Evolutionary conservation across 2,329 filamentous ascomycete genomes (phyloP), one percentile per base, ranked within the genome.

Genomic region (Ophiosphaerella korrae): DNA sequence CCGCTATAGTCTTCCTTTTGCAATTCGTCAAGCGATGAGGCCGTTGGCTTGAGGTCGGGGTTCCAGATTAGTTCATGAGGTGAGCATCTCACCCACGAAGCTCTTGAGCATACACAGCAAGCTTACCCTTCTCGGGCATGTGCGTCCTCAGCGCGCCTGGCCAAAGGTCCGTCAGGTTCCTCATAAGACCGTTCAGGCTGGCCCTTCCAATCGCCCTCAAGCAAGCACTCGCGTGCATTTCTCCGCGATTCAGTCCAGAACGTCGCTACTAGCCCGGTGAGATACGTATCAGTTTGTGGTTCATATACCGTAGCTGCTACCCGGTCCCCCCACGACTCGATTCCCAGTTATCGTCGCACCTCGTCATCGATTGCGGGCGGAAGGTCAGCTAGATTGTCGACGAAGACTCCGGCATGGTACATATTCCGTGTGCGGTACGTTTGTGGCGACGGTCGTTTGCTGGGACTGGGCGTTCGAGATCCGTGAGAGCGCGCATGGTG

Each of bases 401-500:
- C 46, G 9, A 49, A 41, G 23, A 53, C 48, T 11, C 45, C 35
- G 38, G 51, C 48, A 23, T 50, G 40, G 41, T 50, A 42, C 53
- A 57, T 57, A 36, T 57, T 59, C 36, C 48, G 45, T 34, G 48
- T 55, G 38, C 51, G 45, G 44, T 57, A 60, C 24, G 57, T 52
- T 42, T 60, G 51, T 26, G 32, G 54, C 1, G 46, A 41, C 26
- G 47, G 51, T 39, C 36, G 42, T 35, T 57, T 55, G 51, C 53
- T 57, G 21, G 54, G 52, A 37, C 54, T 57, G 18, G 49, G 54
- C 29, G 54, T 55, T 37, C 48, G 41, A 11, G 26, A 29, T 7
- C 26, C 26, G 7, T 6, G 5, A 6, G 26, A 29, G 26, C 26
- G 5, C 9, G 7, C 26, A 29, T 29, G 7, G 7, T 5, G 41